These are phyloP conservation scores for Gracilaria vermiculophylla DNA, from an alignment of 23 red algal species.

Conservation along the genomic window DNA sequence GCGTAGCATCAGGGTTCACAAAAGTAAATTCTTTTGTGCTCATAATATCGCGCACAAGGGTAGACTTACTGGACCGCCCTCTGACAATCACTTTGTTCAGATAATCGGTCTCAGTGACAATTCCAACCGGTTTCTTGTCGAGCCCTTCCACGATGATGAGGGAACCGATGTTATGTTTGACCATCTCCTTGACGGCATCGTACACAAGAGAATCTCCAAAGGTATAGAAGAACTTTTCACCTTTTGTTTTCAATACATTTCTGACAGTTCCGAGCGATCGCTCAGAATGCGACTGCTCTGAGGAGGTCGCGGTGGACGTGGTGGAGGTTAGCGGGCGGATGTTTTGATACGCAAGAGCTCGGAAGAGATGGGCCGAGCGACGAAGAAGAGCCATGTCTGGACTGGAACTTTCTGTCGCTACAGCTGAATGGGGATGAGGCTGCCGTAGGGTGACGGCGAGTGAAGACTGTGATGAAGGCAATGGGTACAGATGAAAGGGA, in stretches of 20 bases:
- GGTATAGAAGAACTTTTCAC: constrained; percentile 82
- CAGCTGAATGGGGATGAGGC: no score
- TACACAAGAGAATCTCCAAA: constrained; percentile 69
- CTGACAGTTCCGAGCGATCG: constrained; percentile 50
- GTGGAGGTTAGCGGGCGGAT: background rate
- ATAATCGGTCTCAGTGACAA: constrained; percentile 91
- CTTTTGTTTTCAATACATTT: constrained; percentile 69
- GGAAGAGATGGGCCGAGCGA: constrained; percentile 11
- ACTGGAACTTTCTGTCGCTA: no score
- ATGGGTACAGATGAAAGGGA: no score
- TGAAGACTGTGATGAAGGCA: no score
- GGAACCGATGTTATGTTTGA: constrained; percentile 95
- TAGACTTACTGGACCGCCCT: constrained; percentile 59
- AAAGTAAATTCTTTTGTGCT: constrained; percentile 77
- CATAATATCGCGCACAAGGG: constrained; percentile 90
- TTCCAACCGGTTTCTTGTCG: constrained; percentile 78
- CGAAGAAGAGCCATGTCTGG: background rate
- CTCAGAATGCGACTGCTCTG: background rate
- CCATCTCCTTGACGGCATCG: constrained; percentile 85
- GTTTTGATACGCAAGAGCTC: background rate
- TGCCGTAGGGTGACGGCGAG: no score
- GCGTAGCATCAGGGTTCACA: constrained; percentile 70
- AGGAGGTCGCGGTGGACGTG: background rate
- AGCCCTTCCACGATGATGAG: constrained; percentile 80
- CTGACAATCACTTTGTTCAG: constrained; percentile 81